These are phyloP conservation scores for Inonotus obliquus DNA, from an alignment of 1,284 basidiomycete genomes.

Conservation along the genomic window DNA sequence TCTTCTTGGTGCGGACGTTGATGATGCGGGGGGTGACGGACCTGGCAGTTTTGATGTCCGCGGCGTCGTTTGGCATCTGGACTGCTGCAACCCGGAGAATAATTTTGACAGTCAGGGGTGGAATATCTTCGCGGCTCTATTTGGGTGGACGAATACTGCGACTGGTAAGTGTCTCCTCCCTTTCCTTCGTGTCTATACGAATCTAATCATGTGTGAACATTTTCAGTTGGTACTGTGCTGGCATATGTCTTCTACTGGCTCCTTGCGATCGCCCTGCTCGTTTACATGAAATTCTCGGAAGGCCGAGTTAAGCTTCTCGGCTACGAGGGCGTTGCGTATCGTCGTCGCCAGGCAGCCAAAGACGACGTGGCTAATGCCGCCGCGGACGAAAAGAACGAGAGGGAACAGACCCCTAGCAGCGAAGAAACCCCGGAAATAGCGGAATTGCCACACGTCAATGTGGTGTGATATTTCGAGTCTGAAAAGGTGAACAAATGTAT, in stretches of 20 bases:
- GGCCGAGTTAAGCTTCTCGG: slow-evolving; percentile 29
- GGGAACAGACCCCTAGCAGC: neutral
- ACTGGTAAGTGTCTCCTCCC: slow-evolving; percentile 36
- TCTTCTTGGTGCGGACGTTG: slow-evolving; percentile 70
- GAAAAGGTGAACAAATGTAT: neutral
- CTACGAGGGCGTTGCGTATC: slow-evolving; percentile 20
- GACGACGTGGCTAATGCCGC: neutral
- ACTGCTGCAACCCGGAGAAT: slow-evolving; percentile 75
- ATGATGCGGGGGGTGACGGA: slow-evolving; percentile 74
- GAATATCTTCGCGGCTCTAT: slow-evolving; percentile 69
- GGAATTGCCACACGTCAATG: slow-evolving; percentile 1
- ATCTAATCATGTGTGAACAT: no score
- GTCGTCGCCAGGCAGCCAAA: slow-evolving; percentile 10
- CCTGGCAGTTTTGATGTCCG: slow-evolving; percentile 78
- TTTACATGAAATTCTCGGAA: slow-evolving; percentile 70
- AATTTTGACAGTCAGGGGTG: slow-evolving; percentile 55
- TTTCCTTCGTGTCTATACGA: no score
- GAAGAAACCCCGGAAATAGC: neutral
- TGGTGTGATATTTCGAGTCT: neutral
- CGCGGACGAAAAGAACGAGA: neutral
- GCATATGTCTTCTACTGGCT: slow-evolving; percentile 82
- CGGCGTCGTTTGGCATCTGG: slow-evolving; percentile 83
- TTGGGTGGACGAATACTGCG: slow-evolving; percentile 75
- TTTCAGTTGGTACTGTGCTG: slow-evolving; percentile 59
- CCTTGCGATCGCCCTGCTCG: slow-evolving; percentile 54